phyloP scores from a whole-genome alignment of 2,329 filamentous ascomycete species.

The Magnaporthales sp. region DNA sequence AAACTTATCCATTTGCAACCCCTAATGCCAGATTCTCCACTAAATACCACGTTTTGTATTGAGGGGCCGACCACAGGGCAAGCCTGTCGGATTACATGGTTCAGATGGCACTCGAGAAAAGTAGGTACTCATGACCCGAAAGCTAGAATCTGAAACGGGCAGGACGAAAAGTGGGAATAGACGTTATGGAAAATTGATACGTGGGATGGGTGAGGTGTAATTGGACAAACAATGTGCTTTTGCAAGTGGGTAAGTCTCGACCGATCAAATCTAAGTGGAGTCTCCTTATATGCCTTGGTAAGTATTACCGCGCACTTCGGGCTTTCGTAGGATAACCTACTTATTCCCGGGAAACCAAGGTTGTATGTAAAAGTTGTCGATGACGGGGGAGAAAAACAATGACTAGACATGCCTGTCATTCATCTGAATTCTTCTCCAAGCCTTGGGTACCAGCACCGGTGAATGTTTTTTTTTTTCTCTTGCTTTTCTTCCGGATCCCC shows the following conservation, averaged over 20 bases:
- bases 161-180: not conserved
- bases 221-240: slow-evolving; percentile 2
- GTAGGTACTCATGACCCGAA: not conserved
- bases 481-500: not conserved
- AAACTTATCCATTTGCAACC: not conserved
- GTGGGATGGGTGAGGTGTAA: not conserved
- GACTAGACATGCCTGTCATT: not conserved
- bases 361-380: not conserved
- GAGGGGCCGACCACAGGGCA: not conserved
- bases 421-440: not conserved
- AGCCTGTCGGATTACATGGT: not conserved
- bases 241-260: slow-evolving; percentile 5
- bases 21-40: not conserved
- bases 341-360: not conserved
- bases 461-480: not conserved
- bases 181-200: not conserved
- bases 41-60: not conserved
- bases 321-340: not conserved
- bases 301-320: not conserved
- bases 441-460: not conserved
- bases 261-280: slow-evolving; percentile 3
- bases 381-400: not conserved
- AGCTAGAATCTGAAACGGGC: not conserved
- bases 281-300: not conserved
- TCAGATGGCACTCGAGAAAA: not conserved